Base-by-base conservation (phyloP, 306 rosid species). In the Aeschynomene evenia region DNA sequence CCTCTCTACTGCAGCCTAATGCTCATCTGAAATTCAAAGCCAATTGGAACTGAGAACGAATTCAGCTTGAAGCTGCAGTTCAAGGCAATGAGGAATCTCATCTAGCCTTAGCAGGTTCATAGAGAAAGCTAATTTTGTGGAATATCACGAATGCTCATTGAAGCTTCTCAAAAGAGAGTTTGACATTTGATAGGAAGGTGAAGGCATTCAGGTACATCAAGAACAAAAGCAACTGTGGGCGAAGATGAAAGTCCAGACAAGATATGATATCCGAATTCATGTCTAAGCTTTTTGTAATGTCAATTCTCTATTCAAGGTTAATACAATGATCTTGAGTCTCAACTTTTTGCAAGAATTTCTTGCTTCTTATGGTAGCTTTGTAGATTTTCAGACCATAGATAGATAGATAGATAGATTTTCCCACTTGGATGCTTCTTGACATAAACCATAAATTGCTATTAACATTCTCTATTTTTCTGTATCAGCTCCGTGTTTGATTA, bases 1-100 rank as follows among this genome's bases (percentile, higher is more conserved):
- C 86, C 65, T 81, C 83, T 62, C 65, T 81, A 21, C 24, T 80
- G 77, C 81, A 69, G 60, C 73, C 84, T 55, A 74, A 71, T 51
- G 73, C 79, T 56, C 80, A 81, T 70, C 81, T 79, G 16, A 80
- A 74, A 53, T 77, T 75, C 67, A 43, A 72, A 20, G 50, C 75
- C 71, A 60, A 52, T 63, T 79, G 76, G 61, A 77, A 42, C 50
- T 62, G 66, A 73, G 52, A 52, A 71, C 55, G 68, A 22, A 15
- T 60, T 48, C 54, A 42, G 36, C 46, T 58, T 64, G 45, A 65
- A 68, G 52, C 73, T 66, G 46, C 63, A 49, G 18, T 72, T 76
- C 67, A 36, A 66, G 56, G 42, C 70, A 59, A 28, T 72, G 34
- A 42, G 29, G 59, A 79, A 46, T 66, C 52, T 60, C 72, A 68